These are phyloP conservation scores for Magnaporthales sp. DNA, from an alignment of 2,329 filamentous ascomycete genomes.

Conservation along the genomic window DNA sequence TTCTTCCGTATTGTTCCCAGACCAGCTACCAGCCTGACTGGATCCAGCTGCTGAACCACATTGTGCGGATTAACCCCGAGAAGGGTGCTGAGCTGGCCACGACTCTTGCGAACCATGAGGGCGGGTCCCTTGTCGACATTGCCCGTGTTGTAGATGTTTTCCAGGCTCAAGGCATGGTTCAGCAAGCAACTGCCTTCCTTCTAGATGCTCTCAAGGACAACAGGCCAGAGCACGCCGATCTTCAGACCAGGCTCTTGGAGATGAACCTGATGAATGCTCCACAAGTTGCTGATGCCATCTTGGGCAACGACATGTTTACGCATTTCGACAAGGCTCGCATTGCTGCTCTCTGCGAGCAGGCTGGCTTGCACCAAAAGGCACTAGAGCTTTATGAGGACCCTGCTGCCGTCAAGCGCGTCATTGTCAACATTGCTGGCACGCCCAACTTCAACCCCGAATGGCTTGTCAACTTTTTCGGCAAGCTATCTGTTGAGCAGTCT, in stretches of 20 bases:
- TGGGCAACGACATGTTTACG: slow-evolving; percentile 97
- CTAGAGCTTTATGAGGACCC: slow-evolving; percentile 93
- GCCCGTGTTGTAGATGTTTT: slow-evolving; percentile 96
- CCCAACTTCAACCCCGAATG: slow-evolving; percentile 87
- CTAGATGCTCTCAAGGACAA: slow-evolving; percentile 94
- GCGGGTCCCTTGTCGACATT: slow-evolving; percentile 80
- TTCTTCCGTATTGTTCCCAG: slow-evolving; percentile 80
- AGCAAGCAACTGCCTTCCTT: slow-evolving; percentile 96
- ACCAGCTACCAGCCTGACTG: slow-evolving; percentile 92
- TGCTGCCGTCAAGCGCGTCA: slow-evolving; percentile 78
- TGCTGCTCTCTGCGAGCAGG: slow-evolving; percentile 85
- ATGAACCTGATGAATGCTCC: slow-evolving; percentile 97
- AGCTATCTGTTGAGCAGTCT: slow-evolving; percentile 89
- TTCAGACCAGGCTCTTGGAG: slow-evolving; percentile 91
- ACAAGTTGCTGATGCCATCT: slow-evolving; percentile 94
- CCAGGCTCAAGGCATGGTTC: slow-evolving; percentile 95
- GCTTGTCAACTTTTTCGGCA: slow-evolving; percentile 86
- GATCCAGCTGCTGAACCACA: slow-evolving; percentile 83
- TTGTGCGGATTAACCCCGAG: slow-evolving; percentile 82
- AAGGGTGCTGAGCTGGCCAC: slow-evolving; percentile 93
- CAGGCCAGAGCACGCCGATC: slow-evolving; percentile 81
- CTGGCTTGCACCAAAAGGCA: slow-evolving; percentile 76
- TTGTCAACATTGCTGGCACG: slow-evolving; percentile 71
- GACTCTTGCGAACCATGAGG: slow-evolving; percentile 82
- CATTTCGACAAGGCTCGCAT: slow-evolving; percentile 91